Evolutionary conservation across 768 basidiomycete genomes (phyloP), one percentile per base, ranked within the genome.

Genomic region (Boletus pseudo-olivaceus): DNA sequence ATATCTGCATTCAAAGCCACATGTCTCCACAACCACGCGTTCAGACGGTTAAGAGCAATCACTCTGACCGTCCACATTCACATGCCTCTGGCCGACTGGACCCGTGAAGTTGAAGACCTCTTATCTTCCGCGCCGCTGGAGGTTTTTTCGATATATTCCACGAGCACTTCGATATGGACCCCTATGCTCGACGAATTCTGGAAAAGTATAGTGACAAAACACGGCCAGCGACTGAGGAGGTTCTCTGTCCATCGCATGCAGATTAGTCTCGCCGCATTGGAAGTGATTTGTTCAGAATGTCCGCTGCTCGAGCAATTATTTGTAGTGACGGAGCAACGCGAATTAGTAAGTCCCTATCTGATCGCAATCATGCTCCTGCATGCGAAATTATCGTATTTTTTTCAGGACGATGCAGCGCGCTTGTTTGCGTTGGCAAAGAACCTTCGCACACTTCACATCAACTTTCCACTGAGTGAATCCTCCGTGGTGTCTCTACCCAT

Each of bases 221-320:
- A 90, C 51, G 78, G 80, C 0, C 59, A 63, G 15, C 75, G 77
- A 15, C 74, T 93, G 6, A 72, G 64, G 27, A 73, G 77, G 11
- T 80, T 91, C 57, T 84, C 84, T 12, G 76, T 89, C 2, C 81
- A 89, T 61, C 76, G 85, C 27, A 82, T 87, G 76, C 71, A 75
- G 4, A 76, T 90, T 51, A 73, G 74, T 58, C 64, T 82, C 20
- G 67, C 69, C 11, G 73, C 78, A 0, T 72, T 92, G 32, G 65
- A 71, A 19, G 70, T 75, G 29, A 77, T 92, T 9, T 90, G 88
- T 59, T 54, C 60, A 10, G 67, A 74, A 17, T 89, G 88, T 54
- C 53, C 68, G 0, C 67, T 63, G 7, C 74, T 92, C 9, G 78
- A 85, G 57, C 78, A 88, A 57, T 66, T 92, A 7, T 90, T 88